These are phyloP conservation scores for Podaxis sp. DNA, from an alignment of 768 basidiomycete species.

Conservation along the genomic window DNA sequence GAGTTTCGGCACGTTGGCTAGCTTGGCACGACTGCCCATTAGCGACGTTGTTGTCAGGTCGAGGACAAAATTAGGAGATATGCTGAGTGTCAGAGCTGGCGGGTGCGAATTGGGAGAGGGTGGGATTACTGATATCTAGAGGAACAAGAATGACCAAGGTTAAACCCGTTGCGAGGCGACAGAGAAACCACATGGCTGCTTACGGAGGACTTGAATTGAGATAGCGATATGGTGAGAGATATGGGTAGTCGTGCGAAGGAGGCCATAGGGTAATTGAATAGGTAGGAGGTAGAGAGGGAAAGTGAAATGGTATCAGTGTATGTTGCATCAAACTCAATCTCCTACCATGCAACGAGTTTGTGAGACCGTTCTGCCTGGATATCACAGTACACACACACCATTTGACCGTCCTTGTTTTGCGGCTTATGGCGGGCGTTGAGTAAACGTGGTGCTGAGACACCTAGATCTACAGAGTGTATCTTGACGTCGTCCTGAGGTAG, in stretches of 20 bases:
- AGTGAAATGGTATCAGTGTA: conserved; percentile 85
- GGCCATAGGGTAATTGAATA: conserved; percentile 81
- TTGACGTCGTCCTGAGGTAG: conserved; percentile 73
- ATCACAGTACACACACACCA: conserved; percentile 19
- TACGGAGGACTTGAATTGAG: conserved; percentile 69
- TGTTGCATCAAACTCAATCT: conserved; percentile 78
- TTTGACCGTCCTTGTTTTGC: conserved; percentile 17
- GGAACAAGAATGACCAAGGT: not conserved
- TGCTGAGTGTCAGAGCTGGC: conserved; percentile 66
- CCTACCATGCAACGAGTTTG: conserved; percentile 39
- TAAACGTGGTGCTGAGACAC: conserved; percentile 75
- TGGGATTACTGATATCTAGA: conserved; percentile 62
- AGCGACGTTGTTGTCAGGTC: conserved; percentile 87
- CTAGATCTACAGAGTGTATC: conserved; percentile 83
- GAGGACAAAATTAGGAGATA: conserved; percentile 86
- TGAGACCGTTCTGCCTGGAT: not conserved
- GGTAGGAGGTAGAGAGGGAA: conserved; percentile 78
- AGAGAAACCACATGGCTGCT: conserved; percentile 24
- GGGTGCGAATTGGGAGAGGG: conserved; percentile 53
- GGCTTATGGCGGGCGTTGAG: conserved; percentile 60
- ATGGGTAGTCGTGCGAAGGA: conserved; percentile 84
- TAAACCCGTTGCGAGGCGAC: conserved; percentile 11
- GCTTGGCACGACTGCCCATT: conserved; percentile 95
- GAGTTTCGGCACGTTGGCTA: conserved; percentile 95
- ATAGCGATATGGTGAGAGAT: conserved; percentile 76